Conservation (phyloP, 129 eudicot genomes). For the Helianthus tuberosus region DNA sequence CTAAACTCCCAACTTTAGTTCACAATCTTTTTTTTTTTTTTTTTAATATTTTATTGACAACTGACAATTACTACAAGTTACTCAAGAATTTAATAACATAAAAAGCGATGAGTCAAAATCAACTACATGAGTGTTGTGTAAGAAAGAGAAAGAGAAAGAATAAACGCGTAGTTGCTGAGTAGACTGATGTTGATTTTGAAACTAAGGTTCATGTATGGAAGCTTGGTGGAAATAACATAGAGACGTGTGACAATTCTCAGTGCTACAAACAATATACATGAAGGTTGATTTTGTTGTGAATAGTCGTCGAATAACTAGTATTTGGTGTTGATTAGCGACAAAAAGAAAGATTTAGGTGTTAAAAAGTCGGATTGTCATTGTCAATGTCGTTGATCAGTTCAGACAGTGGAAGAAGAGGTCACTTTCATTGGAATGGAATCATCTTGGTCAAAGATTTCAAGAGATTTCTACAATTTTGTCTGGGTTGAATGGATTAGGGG, state of each 20-base stretch:
- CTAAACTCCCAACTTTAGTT: not conserved
- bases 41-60: not conserved
- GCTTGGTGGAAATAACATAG: conserved; percentile 33
- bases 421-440: conserved; percentile 13
- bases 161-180: conserved; percentile 18
- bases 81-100: not conserved
- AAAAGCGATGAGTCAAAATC: conserved; percentile 17
- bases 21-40: no score
- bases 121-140: conserved; percentile 3
- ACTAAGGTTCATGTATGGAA: conserved; percentile 26
- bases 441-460: conserved; percentile 21
- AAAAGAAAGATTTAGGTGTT: conserved; percentile 17
- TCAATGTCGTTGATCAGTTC: conserved; percentile 12
- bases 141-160: conserved; percentile 7
- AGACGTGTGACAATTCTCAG: conserved; percentile 26
- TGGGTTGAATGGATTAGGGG: no score
- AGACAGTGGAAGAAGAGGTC: not conserved
- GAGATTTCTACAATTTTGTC: not conserved
- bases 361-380: conserved; percentile 16
- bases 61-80: not conserved
- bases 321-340: conserved; percentile 15
- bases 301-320: conserved; percentile 15
- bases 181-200: conserved; percentile 32
- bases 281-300: conserved; percentile 15
- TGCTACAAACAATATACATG: not conserved